These are phyloP conservation scores for Annona squamosa DNA, from an alignment of 164 flowering plant species.

Conservation along the genomic window DNA sequence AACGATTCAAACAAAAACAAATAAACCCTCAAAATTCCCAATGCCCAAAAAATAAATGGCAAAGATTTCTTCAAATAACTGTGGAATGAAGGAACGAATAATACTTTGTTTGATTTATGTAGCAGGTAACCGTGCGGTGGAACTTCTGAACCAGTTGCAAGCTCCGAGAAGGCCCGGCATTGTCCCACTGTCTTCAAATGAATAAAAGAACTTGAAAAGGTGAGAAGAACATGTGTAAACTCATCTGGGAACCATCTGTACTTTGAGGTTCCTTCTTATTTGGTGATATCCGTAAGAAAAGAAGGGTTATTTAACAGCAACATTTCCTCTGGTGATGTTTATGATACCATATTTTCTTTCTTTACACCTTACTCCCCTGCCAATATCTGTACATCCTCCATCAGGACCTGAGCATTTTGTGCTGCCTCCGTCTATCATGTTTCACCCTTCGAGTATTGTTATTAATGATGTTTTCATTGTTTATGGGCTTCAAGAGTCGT, in stretches of 20 bases:
- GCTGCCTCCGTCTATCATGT: slow-evolving; percentile 45
- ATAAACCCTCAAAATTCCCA: not conserved
- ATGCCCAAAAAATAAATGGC: not conserved
- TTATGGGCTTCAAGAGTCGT: slow-evolving; percentile 43
- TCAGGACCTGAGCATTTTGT: slow-evolving; percentile 13
- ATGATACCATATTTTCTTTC: not conserved
- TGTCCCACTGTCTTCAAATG: not conserved
- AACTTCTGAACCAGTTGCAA: not conserved
- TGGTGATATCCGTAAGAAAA: not conserved
- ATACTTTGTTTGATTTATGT: not conserved
- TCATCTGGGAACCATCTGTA: not conserved
- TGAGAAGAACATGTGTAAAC: not conserved
- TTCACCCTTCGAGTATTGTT: slow-evolving; percentile 34
- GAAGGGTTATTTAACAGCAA: not conserved
- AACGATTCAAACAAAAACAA: no score
- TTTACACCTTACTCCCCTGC: not conserved
- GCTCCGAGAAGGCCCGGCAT: not conserved
- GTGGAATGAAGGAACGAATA: not conserved
- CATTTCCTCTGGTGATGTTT: not conserved
- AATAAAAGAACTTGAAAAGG: not conserved
- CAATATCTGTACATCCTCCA: not conserved
- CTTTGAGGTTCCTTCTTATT: not conserved
- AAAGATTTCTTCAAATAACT: not conserved
- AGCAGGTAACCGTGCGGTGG: not conserved
- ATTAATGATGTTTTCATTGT: slow-evolving; percentile 17